Evolutionary conservation across 176 grass and related monocot species (phyloP), one percentile per base, ranked within the genome.

Genomic region (Cenchrus americanus): DNA sequence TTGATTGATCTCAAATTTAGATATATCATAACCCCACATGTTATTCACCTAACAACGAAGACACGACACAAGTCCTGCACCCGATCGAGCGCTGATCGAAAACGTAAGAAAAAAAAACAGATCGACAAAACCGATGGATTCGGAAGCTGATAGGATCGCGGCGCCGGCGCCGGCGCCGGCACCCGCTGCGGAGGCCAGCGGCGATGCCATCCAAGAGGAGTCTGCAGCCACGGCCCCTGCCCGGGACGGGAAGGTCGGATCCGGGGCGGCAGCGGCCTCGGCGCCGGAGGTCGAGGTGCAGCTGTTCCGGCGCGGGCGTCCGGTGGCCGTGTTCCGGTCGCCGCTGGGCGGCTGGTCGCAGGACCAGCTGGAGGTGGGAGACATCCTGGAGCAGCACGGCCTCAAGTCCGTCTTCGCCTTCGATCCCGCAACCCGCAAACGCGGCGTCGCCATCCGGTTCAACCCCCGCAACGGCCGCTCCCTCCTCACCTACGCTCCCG

Each of bases 301-400:
- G 42, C 85, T 98, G 62, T 98, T 93, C 89, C 83, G 76, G 71
- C 71, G 49, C 13, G 96, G 91, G 0, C 85, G 85, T 23, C 93
- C 96, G 85, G 89, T 81, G 58, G 85, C 88, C 52, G 93, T 90
- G 50, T 98, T 95, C 85, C 78, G 52, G 66, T 95, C 89, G 64
- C 82, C 58, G 77, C 69, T 98, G 17, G 96, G 93, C 14, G 93
- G 93, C 19, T 98, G 84, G 77, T 90, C 83, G 68, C 93, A 93
- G 85, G 89, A 98, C 87, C 96, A 94, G 87, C 91, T 95, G 32
- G 96, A 95, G 77, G 89, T 95, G 7, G 92, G 92, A 18, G 96
- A 95, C 81, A 95, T 98, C 75, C 85, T 95, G 63, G 96, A 95
- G 86, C 80, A 92, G 82, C 78, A 92, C 14, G 93, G 93, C 60